Evolutionary conservation across 1,284 basidiomycete species (phyloP).

Genomic region (Ceratobasidium sp.): DNA sequence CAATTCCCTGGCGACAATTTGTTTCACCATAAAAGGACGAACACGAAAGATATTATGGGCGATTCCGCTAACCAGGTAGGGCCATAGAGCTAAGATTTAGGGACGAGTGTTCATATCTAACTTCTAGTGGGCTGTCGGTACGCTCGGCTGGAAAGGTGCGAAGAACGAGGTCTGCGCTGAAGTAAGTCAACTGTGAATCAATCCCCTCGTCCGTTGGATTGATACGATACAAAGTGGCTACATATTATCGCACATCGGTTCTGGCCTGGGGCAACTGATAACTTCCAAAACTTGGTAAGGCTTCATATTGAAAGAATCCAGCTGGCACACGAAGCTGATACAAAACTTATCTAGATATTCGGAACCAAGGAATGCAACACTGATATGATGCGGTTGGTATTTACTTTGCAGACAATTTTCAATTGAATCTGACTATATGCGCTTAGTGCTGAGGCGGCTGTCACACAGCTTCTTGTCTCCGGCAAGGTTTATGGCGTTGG

Average conservation of each 20-base stretch:
- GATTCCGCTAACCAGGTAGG: not conserved
- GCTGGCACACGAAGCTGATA: no score
- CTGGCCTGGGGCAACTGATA: not conserved
- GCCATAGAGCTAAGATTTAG: no score
- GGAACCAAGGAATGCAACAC: conserved; percentile 9
- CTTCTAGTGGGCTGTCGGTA: not conserved
- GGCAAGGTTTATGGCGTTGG: not conserved
- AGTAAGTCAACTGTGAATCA: not conserved
- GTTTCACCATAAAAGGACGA: not conserved
- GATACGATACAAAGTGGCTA: not conserved
- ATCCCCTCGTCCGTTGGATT: no score
- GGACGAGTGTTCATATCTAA: not conserved
- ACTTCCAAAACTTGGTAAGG: not conserved
- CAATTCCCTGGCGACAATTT: not conserved
- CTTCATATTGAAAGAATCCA: not conserved
- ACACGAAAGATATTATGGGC: not conserved
- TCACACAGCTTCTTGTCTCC: not conserved
- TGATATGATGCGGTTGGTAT: not conserved
- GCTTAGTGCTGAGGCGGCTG: not conserved
- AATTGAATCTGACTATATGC: not conserved
- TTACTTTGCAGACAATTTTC: not conserved
- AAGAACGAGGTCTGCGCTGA: not conserved
- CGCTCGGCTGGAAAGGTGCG: not conserved
- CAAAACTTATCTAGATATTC: not conserved
- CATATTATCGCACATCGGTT: not conserved